Evolutionary conservation across 768 basidiomycete genomes (phyloP).

Genomic region (Kwoniella sp.): DNA sequence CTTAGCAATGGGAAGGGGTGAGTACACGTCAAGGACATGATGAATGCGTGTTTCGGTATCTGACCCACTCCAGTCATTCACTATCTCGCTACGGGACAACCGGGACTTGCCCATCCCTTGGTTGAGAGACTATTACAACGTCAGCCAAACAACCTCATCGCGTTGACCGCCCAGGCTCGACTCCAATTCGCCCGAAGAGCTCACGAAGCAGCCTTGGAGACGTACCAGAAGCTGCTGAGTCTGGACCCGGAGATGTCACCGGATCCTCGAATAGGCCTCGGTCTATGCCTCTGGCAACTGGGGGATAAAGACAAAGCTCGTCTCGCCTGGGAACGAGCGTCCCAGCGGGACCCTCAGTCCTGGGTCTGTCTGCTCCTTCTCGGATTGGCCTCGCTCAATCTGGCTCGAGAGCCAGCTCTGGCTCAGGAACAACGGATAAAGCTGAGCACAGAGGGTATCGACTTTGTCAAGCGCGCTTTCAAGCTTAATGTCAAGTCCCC

Average conservation of each 20-base stretch:
- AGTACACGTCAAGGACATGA: background rate
- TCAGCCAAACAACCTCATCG: constrained; percentile 81
- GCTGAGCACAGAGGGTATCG: constrained; percentile 25
- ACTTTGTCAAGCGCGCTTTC: constrained; percentile 63
- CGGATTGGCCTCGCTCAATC: constrained; percentile 79
- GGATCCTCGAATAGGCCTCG: constrained; percentile 93
- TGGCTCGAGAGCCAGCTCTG: constrained; percentile 67
- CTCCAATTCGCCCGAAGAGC: constrained; percentile 75
- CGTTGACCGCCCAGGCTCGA: constrained; percentile 84
- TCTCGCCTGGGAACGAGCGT: constrained; percentile 82
- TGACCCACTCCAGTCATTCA: constrained; percentile 70
- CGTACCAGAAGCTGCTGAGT: constrained; percentile 78
- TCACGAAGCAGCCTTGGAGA: constrained; percentile 70
- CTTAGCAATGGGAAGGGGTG: constrained; percentile 37
- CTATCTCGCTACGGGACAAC: constrained; percentile 69
- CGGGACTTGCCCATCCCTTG: constrained; percentile 74
- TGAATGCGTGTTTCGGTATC: background rate
- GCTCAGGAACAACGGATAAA: constrained; percentile 59
- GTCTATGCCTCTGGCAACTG: constrained; percentile 86
- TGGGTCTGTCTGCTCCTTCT: constrained; percentile 77
- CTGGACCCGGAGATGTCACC: constrained; percentile 75
- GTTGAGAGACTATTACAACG: constrained; percentile 74
- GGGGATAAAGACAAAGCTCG: constrained; percentile 76
- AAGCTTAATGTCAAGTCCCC: constrained; percentile 35
- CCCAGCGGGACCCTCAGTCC: constrained; percentile 67